Conservation (phyloP, 805 yeast species). For the Yarrowia yakushimensis region DNA sequence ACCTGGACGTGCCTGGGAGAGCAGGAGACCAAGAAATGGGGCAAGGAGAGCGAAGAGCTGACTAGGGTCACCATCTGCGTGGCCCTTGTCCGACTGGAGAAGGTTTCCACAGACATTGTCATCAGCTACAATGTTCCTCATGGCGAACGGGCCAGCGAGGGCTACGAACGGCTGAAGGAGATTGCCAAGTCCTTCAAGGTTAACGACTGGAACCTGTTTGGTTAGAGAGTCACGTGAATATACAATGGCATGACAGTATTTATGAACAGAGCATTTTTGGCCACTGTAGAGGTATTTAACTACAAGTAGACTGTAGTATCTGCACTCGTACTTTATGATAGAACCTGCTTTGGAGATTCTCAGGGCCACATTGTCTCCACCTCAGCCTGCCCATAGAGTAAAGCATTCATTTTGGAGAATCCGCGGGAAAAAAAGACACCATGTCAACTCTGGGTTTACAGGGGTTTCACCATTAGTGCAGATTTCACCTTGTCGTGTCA, state of each 20-base stretch:
- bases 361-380: too few species aligned
- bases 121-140: conserved; percentile 50
- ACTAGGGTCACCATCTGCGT: conserved; percentile 50
- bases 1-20: conserved; percentile 53
- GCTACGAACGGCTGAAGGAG: conserved; percentile 12
- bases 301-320: too few species aligned
- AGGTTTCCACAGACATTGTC: conserved; percentile 57
- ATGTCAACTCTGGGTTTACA: neutral
- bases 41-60: conserved; percentile 24
- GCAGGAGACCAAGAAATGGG: conserved; percentile 29
- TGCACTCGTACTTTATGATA: too few species aligned
- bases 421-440: too few species aligned
- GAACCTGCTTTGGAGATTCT: too few species aligned
- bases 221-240: neutral
- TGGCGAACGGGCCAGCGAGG: neutral
- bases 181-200: conserved; percentile 22
- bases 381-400: too few species aligned
- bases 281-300: too few species aligned
- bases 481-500: conserved; percentile 8
- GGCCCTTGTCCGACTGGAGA: conserved; percentile 53
- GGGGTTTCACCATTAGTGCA: neutral
- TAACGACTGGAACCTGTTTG: conserved; percentile 15
- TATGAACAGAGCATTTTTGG: too few species aligned
- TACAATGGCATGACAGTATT: too few species aligned
- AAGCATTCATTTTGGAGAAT: too few species aligned